These are phyloP conservation scores for Larix kaempferi DNA, from an alignment of 75 land plant species.

Conservation along the genomic window DNA sequence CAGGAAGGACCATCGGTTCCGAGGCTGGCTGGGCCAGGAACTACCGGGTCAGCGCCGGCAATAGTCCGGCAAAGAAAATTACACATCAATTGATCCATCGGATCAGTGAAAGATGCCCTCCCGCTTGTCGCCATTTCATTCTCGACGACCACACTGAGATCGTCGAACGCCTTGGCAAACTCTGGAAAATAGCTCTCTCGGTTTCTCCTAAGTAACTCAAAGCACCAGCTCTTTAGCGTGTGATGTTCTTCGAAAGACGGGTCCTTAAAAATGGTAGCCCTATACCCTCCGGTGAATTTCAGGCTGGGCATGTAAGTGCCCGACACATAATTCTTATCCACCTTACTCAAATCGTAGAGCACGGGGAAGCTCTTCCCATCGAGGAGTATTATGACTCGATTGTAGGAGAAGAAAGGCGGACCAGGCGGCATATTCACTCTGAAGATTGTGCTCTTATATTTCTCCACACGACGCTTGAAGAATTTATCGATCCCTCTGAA, in stretches of 20 bases:
- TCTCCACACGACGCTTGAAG: slow-evolving; percentile 21
- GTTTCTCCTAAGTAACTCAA: neutral
- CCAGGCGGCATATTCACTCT: slow-evolving; percentile 26
- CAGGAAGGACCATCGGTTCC: slow-evolving; percentile 32
- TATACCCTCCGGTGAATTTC: slow-evolving; percentile 13
- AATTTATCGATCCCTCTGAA: slow-evolving; percentile 28
- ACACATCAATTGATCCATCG: neutral
- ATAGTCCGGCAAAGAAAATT: neutral
- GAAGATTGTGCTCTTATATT: slow-evolving; percentile 37
- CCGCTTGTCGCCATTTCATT: neutral
- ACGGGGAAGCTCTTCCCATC: slow-evolving; percentile 24
- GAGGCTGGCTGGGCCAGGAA: slow-evolving; percentile 18
- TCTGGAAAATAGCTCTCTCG: neutral
- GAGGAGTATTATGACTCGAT: slow-evolving; percentile 23
- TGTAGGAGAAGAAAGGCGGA: slow-evolving; percentile 19
- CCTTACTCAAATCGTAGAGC: slow-evolving; percentile 15
- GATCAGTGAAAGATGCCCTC: neutral
- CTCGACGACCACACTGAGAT: neutral
- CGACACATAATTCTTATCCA: slow-evolving; percentile 9
- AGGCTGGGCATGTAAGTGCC: slow-evolving; percentile 20
- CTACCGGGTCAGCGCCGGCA: neutral
- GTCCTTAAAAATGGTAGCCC: slow-evolving; percentile 19
- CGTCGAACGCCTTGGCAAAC: neutral
- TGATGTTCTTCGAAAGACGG: slow-evolving; percentile 18
- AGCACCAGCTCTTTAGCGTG: slow-evolving; percentile 8